Conservation (phyloP, 345 rosid species). For the Capsella bursapastoris region DNA sequence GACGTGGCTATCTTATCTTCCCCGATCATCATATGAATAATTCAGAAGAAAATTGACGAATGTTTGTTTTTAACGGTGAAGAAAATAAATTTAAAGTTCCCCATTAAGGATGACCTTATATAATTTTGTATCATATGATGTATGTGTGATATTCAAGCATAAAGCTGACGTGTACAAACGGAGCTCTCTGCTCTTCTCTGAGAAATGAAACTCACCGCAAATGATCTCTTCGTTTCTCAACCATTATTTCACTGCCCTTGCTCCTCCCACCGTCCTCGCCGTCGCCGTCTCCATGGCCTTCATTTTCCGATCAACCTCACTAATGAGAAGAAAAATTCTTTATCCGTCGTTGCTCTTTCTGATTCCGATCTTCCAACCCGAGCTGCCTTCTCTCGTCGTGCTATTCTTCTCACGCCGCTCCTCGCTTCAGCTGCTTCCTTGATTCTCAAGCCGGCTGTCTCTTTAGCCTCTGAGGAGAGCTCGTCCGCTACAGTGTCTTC, state of each 20-base stretch:
- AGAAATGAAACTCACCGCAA: constrained; percentile 40
- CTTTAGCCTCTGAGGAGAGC: constrained; percentile 35
- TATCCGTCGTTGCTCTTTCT: constrained; percentile 26
- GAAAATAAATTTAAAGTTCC: neutral
- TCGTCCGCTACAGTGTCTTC: constrained; percentile 10
- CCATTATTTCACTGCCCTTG: constrained; percentile 34
- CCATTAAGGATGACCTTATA: too few species aligned
- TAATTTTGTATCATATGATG: neutral
- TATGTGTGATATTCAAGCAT: neutral
- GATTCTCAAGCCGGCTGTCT: constrained; percentile 26
- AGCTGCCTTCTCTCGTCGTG: constrained; percentile 41
- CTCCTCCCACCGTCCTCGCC: constrained; percentile 25
- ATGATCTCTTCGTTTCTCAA: constrained; percentile 38
- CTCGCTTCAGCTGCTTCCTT: constrained; percentile 40
- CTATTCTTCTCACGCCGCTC: constrained; percentile 40
- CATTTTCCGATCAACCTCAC: constrained; percentile 27
- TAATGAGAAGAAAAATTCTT: neutral
- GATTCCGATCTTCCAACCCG: constrained; percentile 25
- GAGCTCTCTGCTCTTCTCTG: constrained; percentile 3
- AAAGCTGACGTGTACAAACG: constrained; percentile 42
- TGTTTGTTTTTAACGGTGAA: neutral
- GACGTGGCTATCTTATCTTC: constrained; percentile 42
- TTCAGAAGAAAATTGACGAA: neutral
- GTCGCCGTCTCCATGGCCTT: constrained; percentile 27
- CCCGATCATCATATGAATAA: neutral